Evolutionary conservation across 2,329 filamentous ascomycete species (phyloP), one percentile per base, ranked within the genome.

Genomic region (Phoma sp.): DNA sequence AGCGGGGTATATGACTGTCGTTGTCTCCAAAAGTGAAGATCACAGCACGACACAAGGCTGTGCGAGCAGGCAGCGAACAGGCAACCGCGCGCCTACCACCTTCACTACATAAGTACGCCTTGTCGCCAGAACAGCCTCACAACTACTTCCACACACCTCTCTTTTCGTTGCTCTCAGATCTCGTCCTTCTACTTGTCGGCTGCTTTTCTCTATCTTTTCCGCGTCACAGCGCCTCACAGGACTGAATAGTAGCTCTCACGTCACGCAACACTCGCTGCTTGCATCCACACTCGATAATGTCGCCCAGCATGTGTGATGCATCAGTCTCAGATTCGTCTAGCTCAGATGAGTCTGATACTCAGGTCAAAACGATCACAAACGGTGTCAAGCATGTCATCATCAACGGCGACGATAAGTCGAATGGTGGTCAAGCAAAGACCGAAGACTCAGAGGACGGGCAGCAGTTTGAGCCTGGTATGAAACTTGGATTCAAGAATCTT

Each of bases 401-500:
- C 35, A 65, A 65, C 12, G 57, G 62, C 5, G 31, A 55, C 32
- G 19, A 38, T 13, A 43, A 44, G 27, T 32, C 40, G 13, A 52
- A 52, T 22, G 53, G 40, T 12, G 27, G 36, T 9, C 36, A 46
- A 36, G 33, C 35, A 12, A 21, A 36, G 12, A 25, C 41, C 33
- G 57, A 61, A 41, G 37, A 45, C 13, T 24, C 13, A 5, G 41
- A 38, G 6, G 36, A 45, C 2, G 32, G 17, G 9, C 31, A 55
- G 21, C 41, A 32, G 8, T 51, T 46, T n/a, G 43, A 39, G 31
- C 25, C 43, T 43, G 40, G 50, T 19, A 51, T 21, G 52, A 55
- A 51, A 32, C 31, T 32, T 8, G 52, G 52, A 2, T 63, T 57
- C 51, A 65, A 58, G 36, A 57, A 55, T 12, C 56, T 70, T 24